These are phyloP conservation scores for Suillus ampliporus DNA, from an alignment of 768 basidiomycete species.

Conservation along the genomic window DNA sequence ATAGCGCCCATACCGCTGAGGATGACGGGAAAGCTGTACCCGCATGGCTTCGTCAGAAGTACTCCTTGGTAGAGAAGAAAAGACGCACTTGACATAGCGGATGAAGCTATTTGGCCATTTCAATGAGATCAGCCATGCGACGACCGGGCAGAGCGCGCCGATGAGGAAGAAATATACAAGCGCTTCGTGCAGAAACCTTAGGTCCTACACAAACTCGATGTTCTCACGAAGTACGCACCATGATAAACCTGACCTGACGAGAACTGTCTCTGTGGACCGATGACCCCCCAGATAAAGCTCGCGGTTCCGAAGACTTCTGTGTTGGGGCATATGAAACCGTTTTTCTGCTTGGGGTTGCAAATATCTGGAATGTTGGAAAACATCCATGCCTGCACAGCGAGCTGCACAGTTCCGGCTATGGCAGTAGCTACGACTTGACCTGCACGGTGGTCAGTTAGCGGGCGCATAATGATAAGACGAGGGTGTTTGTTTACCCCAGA, in stretches of 20 bases:
- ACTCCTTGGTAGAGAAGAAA: neutral
- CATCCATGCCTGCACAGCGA: conserved; percentile 52
- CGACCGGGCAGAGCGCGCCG: conserved; percentile 65
- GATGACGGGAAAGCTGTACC: conserved; percentile 48
- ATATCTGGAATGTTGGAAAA: conserved; percentile 49
- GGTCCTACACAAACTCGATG: neutral
- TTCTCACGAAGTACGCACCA: conserved; percentile 28
- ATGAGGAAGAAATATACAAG: conserved; percentile 82
- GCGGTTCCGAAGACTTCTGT: conserved; percentile 82
- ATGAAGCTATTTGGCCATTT: conserved; percentile 68
- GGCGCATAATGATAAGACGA: neutral
- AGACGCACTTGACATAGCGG: conserved; percentile 65
- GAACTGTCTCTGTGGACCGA: conserved; percentile 78
- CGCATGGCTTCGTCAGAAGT: conserved; percentile 1
- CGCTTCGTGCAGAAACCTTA: conserved; percentile 15
- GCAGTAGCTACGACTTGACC: conserved; percentile 44
- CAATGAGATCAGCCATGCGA: conserved; percentile 57
- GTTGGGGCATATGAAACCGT: conserved; percentile 72
- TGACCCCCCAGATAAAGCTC: conserved; percentile 82
- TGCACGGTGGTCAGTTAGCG: conserved; percentile 23
- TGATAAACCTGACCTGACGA: conserved; percentile 67
- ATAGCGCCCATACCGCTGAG: conserved; percentile 66
- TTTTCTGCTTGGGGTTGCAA: conserved; percentile 51
- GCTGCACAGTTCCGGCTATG: conserved; percentile 47
- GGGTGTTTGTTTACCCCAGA: conserved; percentile 23